Conservation (phyloP, 495 filamentous ascomycete genomes). For the Aspergillus haitiensis region DNA sequence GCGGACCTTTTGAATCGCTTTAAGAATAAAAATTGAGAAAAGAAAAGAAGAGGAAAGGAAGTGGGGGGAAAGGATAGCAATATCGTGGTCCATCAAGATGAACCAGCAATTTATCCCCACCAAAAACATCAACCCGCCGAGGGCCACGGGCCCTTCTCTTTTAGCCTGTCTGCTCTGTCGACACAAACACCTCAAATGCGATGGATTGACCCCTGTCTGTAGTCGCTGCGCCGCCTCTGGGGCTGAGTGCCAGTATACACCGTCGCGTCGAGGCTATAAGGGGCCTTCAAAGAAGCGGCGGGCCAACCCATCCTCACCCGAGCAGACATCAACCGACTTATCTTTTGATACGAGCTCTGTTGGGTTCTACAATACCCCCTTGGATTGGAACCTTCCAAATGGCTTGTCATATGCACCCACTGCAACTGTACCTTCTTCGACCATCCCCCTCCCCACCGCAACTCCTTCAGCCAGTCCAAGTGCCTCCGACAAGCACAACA, state of each 20-base stretch:
- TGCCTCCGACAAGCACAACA: constrained; percentile 23
- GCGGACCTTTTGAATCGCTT: not conserved
- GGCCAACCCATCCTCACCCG: constrained; percentile 38
- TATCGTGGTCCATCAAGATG: constrained; percentile 17
- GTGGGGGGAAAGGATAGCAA: no score
- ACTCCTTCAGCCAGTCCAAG: constrained; percentile 29
- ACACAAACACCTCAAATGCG: constrained; percentile 59
- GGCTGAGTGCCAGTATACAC: constrained; percentile 45
- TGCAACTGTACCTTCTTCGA: constrained; percentile 22
- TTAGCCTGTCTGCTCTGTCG: constrained; percentile 60
- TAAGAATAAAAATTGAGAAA: not conserved
- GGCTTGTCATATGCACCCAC: constrained; percentile 30
- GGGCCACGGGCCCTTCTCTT: constrained; percentile 40
- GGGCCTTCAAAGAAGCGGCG: constrained; percentile 50
- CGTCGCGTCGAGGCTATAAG: constrained; percentile 51
- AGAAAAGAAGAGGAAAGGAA: not conserved
- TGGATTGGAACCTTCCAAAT: constrained; percentile 34
- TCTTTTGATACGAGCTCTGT: constrained; percentile 22
- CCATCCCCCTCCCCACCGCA: constrained; percentile 27
- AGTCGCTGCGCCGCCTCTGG: constrained; percentile 40
- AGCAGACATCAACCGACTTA: constrained; percentile 30
- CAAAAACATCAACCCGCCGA: constrained; percentile 15
- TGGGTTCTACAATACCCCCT: constrained; percentile 28
- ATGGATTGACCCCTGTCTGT: constrained; percentile 44
- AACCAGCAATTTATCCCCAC: constrained; percentile 22